A percentile compares a stretch with the other conserved stretches of the same genome.
These are phyloP conservation scores for Haplosporangium gracile DNA, from an alignment of 192 early-diverging fungal genomes.

Conservation along the genomic window DNA sequence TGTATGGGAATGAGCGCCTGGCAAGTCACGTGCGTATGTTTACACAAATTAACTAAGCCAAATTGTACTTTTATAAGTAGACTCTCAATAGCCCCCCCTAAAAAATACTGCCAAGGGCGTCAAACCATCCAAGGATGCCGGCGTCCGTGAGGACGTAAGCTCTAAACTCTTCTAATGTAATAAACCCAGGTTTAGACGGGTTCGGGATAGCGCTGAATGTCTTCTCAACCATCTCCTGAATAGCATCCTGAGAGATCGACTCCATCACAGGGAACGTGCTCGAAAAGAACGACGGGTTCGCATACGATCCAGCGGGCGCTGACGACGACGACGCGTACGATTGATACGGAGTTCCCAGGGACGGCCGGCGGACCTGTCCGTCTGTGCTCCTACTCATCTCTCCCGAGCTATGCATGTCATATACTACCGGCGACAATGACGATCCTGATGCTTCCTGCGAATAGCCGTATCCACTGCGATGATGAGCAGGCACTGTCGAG, in stretches of 20 bases:
- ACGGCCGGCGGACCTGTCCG: conserved; percentile 2
- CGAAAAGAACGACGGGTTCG: conserved; percentile 61
- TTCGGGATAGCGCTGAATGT: conserved; percentile 76
- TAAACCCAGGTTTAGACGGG: conserved; percentile 68
- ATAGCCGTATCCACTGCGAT: conserved; percentile 30
- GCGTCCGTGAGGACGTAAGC: conserved; percentile 83
- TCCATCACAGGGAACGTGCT: conserved; percentile 92
- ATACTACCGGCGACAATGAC: conserved; percentile 2
- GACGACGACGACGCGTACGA: conserved; percentile 28
- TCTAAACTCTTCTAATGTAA: conserved; percentile 86
- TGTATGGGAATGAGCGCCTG: no score
- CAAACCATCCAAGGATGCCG: conserved; percentile 90
- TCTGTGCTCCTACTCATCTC: not conserved
- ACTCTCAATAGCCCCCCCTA: no score
- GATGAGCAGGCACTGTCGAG: conserved; percentile 17
- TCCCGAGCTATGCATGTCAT: not conserved
- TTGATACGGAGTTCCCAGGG: conserved; percentile 13
- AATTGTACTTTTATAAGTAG: no score
- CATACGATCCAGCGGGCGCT: conserved; percentile 46
- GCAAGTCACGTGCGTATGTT: no score
- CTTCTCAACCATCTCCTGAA: conserved; percentile 94
- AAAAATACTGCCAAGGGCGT: conserved; percentile 81
- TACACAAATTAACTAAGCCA: no score
- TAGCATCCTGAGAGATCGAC: conserved; percentile 91
- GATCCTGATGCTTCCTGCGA: not conserved